phyloP scores from a whole-genome alignment of 73 alveolate species.

The Breviolum minutum region DNA sequence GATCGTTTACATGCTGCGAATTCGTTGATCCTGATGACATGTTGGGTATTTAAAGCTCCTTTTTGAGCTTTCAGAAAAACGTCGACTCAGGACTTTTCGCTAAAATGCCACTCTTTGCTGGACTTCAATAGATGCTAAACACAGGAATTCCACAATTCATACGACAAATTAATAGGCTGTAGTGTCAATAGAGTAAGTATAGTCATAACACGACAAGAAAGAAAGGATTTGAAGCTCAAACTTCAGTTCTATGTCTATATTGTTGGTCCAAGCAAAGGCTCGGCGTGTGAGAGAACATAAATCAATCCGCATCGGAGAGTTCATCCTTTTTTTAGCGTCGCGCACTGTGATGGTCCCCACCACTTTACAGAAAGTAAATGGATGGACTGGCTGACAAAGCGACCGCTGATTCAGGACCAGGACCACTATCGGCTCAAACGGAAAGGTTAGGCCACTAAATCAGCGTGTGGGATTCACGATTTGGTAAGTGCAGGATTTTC shows the following conservation, averaged over 20 bases:
- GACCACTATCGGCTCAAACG: background rate
- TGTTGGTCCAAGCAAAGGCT: too few species aligned
- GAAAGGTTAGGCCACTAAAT: background rate
- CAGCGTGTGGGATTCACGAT: constrained; percentile 9
- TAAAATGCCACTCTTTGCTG: background rate
- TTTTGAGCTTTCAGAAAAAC: background rate
- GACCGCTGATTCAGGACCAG: constrained; percentile 20
- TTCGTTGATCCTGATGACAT: background rate
- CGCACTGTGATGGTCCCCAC: background rate
- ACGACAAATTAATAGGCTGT: background rate
- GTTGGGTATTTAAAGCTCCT: background rate
- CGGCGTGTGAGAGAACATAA: too few species aligned
- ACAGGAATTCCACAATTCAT: background rate
- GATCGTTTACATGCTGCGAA: background rate
- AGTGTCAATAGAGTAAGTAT: background rate
- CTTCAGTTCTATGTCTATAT: too few species aligned
- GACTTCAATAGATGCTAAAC: background rate
- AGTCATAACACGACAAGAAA: background rate
- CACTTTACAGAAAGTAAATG: background rate
- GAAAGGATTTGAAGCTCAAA: too few species aligned
- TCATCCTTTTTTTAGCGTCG: too few species aligned
- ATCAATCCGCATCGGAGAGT: too few species aligned
- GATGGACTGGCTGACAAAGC: constrained; percentile 20
- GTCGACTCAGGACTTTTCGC: constrained; percentile 6
- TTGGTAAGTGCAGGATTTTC: background rate